Percentiles rank a stretch among this genome's conserved stretches.
These are phyloP conservation scores for Vairimorpha ceranae DNA, from an alignment of 371 early-diverging fungal genomes.

Conservation along the genomic window DNA sequence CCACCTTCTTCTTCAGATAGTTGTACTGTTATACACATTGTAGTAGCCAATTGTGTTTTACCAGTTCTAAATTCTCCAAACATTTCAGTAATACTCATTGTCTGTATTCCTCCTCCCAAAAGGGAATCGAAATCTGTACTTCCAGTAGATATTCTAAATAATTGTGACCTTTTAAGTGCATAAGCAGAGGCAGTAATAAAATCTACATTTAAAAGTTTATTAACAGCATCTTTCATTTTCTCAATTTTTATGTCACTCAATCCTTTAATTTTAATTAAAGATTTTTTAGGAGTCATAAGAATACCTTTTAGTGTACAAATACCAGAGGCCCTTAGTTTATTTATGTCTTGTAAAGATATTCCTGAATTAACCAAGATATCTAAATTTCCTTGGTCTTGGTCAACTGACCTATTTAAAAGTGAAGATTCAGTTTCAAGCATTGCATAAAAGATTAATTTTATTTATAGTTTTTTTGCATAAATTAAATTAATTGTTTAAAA, in stretches of 20 bases:
- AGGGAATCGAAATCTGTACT: conserved; percentile 84
- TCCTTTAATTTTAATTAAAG: conserved; percentile 81
- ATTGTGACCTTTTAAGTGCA: conserved; percentile 73
- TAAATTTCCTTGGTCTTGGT: conserved; percentile 38
- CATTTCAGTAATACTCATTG: conserved; percentile 92
- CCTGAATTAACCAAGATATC: conserved; percentile 69
- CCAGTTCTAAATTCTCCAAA: conserved; percentile 99
- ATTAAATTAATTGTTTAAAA: neutral
- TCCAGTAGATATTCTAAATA: conserved; percentile 82
- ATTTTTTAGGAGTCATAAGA: conserved; percentile 87
- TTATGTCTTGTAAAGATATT: conserved; percentile 72
- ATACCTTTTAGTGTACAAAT: conserved; percentile 84
- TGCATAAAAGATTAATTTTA: neutral
- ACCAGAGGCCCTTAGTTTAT: conserved; percentile 82
- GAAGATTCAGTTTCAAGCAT: conserved; percentile 60
- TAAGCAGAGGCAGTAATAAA: conserved; percentile 90
- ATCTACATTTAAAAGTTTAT: conserved; percentile 83
- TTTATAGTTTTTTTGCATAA: conserved; percentile 4
- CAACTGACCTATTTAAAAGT: conserved; percentile 62
- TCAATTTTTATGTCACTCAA: conserved; percentile 94
- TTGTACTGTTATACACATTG: conserved; percentile 90
- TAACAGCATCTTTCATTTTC: conserved; percentile 81
- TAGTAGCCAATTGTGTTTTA: conserved; percentile 97
- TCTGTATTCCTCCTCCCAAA: conserved; percentile 89
- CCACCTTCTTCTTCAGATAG: conserved; percentile 76